Conservation (phyloP, 768 basidiomycete species). For the Kwoniella dendrophila region DNA sequence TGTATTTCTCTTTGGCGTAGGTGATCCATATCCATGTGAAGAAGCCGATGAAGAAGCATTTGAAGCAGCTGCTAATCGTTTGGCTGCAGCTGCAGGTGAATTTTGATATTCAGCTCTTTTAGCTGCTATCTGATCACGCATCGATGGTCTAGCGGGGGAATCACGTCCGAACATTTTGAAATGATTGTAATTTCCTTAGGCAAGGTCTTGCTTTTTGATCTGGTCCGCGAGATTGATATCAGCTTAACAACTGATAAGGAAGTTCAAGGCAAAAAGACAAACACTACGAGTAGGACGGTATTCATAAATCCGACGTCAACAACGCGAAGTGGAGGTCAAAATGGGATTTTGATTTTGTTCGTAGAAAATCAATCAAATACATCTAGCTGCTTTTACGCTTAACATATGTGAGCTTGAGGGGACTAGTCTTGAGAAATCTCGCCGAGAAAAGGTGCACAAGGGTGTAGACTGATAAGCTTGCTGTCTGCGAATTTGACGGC, state of each 20-base stretch:
- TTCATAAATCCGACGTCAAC: no score
- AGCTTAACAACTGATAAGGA: no score
- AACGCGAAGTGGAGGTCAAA: constrained; percentile 8
- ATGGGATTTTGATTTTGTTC: not conserved
- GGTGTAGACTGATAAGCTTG: not conserved
- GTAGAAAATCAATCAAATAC: constrained; percentile 3
- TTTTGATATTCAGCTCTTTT: constrained; percentile 38
- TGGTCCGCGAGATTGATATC: not conserved
- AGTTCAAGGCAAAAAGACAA: no score
- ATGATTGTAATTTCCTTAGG: no score
- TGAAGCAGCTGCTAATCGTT: constrained; percentile 5
- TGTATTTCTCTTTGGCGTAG: constrained; percentile 5
- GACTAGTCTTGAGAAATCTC: no score
- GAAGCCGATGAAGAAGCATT: constrained; percentile 1
- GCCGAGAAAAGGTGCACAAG: not conserved
- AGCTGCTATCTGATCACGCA: constrained; percentile 47
- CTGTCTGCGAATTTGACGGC: not conserved
- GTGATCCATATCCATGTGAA: constrained; percentile 9
- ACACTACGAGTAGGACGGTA: no score
- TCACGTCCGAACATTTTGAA: constrained; percentile 13
- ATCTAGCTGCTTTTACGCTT: no score
- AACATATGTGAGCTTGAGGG: no score
- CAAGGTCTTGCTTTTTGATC: no score
- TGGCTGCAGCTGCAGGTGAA: constrained; percentile 14
- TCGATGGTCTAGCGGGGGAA: constrained; percentile 20